phyloP scores from a whole-genome alignment of 1,284 basidiomycete species.

The Sporisorium scitamineum region DNA sequence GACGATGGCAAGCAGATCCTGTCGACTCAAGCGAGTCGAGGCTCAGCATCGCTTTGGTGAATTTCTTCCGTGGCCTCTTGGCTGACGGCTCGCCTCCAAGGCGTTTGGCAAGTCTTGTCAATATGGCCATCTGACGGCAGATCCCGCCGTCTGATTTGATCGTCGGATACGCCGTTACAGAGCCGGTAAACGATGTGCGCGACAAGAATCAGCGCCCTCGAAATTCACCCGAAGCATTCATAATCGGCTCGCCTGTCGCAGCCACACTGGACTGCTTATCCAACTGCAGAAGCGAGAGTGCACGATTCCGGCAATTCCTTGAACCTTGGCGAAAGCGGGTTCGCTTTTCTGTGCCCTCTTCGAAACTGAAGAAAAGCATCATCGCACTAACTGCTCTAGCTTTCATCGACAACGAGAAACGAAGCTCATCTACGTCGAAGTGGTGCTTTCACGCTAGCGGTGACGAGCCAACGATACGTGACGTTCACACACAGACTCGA shows the following conservation, averaged over 20 bases:
- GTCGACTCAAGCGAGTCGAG: too few species aligned
- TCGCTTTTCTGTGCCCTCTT: too few species aligned
- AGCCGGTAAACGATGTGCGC: background rate
- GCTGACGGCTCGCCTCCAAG: background rate
- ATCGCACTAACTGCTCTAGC: too few species aligned
- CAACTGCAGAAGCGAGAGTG: background rate
- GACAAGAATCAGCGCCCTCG: background rate
- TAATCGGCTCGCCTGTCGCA: too few species aligned
- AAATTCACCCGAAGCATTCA: slow-evolving; percentile 7
- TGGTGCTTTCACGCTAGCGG: background rate
- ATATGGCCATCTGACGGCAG: too few species aligned
- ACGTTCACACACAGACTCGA: too few species aligned
- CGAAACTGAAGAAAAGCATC: too few species aligned
- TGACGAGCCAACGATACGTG: background rate
- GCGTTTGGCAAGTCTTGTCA: background rate
- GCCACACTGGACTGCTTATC: background rate
- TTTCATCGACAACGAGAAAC: too few species aligned
- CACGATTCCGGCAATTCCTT: slow-evolving; percentile 1
- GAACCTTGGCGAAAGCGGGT: too few species aligned
- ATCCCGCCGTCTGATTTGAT: background rate
- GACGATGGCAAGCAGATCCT: background rate
- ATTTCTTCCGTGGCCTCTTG: background rate
- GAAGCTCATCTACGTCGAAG: background rate
- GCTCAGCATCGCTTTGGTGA: background rate
- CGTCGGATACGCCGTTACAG: too few species aligned